phyloP scores from a whole-genome alignment of 2,329 filamentous ascomycete genomes.

The Sarocladiaceae sp. region DNA sequence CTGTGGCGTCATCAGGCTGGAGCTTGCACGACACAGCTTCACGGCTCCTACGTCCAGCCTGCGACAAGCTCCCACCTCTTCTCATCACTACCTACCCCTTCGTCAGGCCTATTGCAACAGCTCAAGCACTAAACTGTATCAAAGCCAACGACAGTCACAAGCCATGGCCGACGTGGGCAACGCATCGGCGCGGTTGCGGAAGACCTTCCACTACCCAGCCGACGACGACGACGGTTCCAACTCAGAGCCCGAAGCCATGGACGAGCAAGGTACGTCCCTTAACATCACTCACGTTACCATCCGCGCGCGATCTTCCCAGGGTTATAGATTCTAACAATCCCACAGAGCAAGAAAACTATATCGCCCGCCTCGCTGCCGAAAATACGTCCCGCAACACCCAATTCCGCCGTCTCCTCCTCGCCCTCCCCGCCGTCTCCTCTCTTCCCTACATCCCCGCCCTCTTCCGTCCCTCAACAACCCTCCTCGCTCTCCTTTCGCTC shows the following conservation, averaged over 20 bases:
- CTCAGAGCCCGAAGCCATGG: constrained; percentile 54
- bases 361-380: constrained; percentile 44
- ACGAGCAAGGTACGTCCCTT: constrained; percentile 59
- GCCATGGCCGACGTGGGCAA: constrained; percentile 20
- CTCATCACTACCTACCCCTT: too few species aligned
- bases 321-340: constrained; percentile 2
- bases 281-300: background rate
- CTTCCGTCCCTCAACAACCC: constrained; percentile 23
- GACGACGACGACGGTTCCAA: constrained; percentile 49
- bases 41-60: too few species aligned
- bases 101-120: too few species aligned
- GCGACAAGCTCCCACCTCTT: too few species aligned
- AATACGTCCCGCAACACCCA: constrained; percentile 53
- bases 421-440: constrained; percentile 50
- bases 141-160: too few species aligned
- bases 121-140: too few species aligned
- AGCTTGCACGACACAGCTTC: too few species aligned
- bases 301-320: constrained; percentile 5
- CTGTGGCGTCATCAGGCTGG: constrained; percentile 25
- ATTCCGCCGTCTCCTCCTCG: constrained; percentile 52
- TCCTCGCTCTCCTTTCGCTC: constrained; percentile 51
- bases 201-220: constrained; percentile 68
- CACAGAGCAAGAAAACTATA: constrained; percentile 60
- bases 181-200: constrained; percentile 58
- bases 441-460: constrained; percentile 42